Evolutionary conservation across 768 basidiomycete species (phyloP), one percentile per base, ranked within the genome.

Genomic region (Neoboletus brunneissimus): DNA sequence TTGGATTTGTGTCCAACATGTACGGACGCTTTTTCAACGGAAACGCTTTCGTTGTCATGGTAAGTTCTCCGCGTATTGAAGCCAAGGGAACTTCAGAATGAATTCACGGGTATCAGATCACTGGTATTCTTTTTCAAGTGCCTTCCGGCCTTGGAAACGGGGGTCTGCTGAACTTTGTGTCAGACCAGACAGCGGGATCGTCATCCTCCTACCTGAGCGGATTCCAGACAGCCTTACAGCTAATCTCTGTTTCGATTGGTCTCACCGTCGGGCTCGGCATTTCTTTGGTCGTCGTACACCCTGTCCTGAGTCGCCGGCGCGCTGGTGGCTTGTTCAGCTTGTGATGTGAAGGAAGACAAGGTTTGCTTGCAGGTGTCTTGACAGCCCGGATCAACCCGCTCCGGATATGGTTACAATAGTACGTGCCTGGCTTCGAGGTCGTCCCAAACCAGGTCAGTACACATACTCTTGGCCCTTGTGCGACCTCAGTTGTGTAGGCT

Each of bases 101-200:
- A 25, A 47, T 27, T 13, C 1, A 18, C 22, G 35, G n/a, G 15
- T 27, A 35, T 29, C 48, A 74, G 79, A 86, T 89, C 59, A 89
- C 87, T 0, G 90, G 88, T 23, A 88, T 94, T 47, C 77, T 93
- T 16, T 89, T 93, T 75, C 92, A 94, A 72, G 79, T 94, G 1
- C 91, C 91, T 0, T 89, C 88, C 9, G 91, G 91, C 38, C 79
- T 94, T 12, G 84, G 86, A 9, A 89, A 83, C 43, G 89, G 89
- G 12, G 91, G 91, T 31, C 81, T 94, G 8, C 79, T 94, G 58
- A 83, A 81, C 57, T 91, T 86, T 64, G 86, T 83, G 12, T 78
- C 79, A 37, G 74, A 81, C 58, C 77, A 81, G 56, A 76, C 81
- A 23, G 71, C 77, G 7, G 85, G 83, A 15, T 76, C 77, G 32